These are phyloP conservation scores for Phytopythium montanum DNA, from an alignment of 352 stramenopile genomes.

Conservation along the genomic window DNA sequence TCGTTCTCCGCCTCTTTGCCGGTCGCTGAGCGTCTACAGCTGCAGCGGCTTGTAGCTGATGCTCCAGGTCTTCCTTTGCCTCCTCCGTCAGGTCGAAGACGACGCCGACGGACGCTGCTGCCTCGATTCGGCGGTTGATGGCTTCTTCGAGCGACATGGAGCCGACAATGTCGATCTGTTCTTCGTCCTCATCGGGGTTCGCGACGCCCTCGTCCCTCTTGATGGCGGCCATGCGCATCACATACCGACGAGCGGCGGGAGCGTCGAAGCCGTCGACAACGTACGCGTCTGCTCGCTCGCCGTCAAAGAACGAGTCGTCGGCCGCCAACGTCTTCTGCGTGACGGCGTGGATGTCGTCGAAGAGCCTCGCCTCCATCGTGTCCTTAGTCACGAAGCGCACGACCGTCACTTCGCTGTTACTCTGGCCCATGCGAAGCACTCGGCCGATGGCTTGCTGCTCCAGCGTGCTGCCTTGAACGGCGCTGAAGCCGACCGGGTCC, in stretches of 20 bases:
- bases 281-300: conserved; percentile 49
- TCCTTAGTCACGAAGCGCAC: conserved; percentile 71
- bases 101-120: conserved; percentile 43
- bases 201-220: background rate
- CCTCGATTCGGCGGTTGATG: conserved; percentile 55
- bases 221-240: conserved; percentile 49
- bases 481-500: conserved; percentile 65
- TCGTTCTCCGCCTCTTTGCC: conserved; percentile 29
- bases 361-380: conserved; percentile 70
- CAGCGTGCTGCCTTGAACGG: conserved; percentile 67
- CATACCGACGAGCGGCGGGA: conserved; percentile 32
- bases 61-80: conserved; percentile 26
- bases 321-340: conserved; percentile 34
- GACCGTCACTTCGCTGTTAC: conserved; percentile 61
- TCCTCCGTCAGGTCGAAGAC: conserved; percentile 74
- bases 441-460: conserved; percentile 83
- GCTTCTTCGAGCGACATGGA: conserved; percentile 73
- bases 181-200: conserved; percentile 27
- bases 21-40: conserved; percentile 15
- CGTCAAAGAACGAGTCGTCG: conserved; percentile 71
- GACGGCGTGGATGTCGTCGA: conserved; percentile 67
- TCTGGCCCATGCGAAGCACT: conserved; percentile 83
- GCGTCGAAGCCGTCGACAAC: conserved; percentile 52
- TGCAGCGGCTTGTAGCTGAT: conserved; percentile 26
- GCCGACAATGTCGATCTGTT: conserved; percentile 67